phyloP scores from a whole-genome alignment of 805 yeast species.

The Starmerella kuoi region DNA sequence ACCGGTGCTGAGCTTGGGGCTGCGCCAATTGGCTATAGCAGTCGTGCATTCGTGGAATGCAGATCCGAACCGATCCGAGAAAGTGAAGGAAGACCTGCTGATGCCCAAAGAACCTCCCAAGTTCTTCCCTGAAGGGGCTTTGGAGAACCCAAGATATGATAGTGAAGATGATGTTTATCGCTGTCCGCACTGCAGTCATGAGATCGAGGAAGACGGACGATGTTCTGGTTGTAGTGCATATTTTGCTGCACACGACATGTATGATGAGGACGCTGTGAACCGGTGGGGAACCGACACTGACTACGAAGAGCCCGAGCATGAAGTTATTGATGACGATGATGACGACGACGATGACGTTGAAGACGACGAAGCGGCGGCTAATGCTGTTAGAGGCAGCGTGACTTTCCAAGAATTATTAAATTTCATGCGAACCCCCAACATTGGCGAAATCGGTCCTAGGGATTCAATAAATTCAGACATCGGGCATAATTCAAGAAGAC shows the following conservation, averaged over 20 bases:
- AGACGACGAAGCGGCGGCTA: too few relatives aligned
- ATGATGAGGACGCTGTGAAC: constrained; percentile 7
- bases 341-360: too few relatives aligned
- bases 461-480: too few relatives aligned
- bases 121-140: constrained; percentile 1
- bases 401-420: too few relatives aligned
- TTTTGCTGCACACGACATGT: constrained; percentile 2
- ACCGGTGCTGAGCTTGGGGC: constrained; percentile 17
- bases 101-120: background rate
- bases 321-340: constrained; percentile 9
- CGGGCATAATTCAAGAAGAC: too few relatives aligned
- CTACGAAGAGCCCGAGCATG: constrained; percentile 7
- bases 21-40: constrained; percentile 16
- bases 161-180: constrained; percentile 53
- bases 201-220: constrained; percentile 40
- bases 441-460: too few relatives aligned
- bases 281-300: constrained; percentile 2
- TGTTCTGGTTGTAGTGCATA: constrained; percentile 45
- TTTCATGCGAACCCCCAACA: too few relatives aligned
- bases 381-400: too few relatives aligned
- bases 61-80: background rate
- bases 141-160: constrained; percentile 34
- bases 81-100: constrained; percentile 1
- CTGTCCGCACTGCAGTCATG: constrained; percentile 61
- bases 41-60: constrained; percentile 15